Conservation (phyloP, 2,329 filamentous ascomycete species). For the Saccharata proteae region DNA sequence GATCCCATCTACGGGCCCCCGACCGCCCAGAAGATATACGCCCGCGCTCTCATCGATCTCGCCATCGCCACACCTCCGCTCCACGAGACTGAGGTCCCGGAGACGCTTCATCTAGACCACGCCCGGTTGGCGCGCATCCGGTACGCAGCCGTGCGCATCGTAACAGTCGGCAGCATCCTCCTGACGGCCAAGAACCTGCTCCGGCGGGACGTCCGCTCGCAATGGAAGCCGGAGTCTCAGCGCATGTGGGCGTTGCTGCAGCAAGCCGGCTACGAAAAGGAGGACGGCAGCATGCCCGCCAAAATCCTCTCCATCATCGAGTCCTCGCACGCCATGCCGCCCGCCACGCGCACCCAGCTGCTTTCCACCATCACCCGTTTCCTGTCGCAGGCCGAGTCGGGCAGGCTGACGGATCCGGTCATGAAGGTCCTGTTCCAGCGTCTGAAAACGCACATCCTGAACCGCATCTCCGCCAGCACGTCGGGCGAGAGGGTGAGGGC, state of each 20-base stretch:
- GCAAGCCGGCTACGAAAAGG: conserved; percentile 45
- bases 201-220: conserved; percentile 64
- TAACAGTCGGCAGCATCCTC: conserved; percentile 61
- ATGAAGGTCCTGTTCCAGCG: conserved; percentile 57
- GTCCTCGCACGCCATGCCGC: conserved; percentile 37
- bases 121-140: conserved; percentile 50
- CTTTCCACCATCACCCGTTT: conserved; percentile 33
- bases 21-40: conserved; percentile 58
- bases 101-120: conserved; percentile 60
- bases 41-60: conserved; percentile 61
- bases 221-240: conserved; percentile 63
- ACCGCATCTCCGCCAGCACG: conserved; percentile 51
- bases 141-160: conserved; percentile 49
- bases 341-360: conserved; percentile 32
- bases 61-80: conserved; percentile 55
- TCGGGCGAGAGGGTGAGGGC: conserved; percentile 59
- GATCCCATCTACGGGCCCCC: conserved; percentile 57
- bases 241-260: conserved; percentile 56
- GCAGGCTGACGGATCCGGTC: conserved; percentile 46
- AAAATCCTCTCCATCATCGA: conserved; percentile 38
- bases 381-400: conserved; percentile 39
- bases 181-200: conserved; percentile 73
- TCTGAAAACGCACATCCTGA: conserved; percentile 53
- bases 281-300: conserved; percentile 35
- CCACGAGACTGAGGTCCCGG: conserved; percentile 47